phyloP scores from a whole-genome alignment of 208 protist genomes.

The Wallacemonas sp. region DNA sequence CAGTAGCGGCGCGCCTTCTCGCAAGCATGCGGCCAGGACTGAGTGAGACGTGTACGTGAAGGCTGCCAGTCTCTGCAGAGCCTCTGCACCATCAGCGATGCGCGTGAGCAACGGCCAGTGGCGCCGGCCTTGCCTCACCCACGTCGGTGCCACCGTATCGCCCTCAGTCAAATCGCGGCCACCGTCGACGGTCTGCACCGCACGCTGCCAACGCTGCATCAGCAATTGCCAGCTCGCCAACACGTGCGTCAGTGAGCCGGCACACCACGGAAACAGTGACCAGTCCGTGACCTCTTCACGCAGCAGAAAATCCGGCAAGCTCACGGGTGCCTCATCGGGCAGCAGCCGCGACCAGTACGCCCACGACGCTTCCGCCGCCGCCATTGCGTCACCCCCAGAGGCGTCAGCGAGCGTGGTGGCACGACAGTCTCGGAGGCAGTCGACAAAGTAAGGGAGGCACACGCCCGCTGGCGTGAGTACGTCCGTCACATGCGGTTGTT shows the following conservation, averaged over 20 bases:
- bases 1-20: background rate
- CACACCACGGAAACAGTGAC: conserved; percentile 2
- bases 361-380: background rate
- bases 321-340: background rate
- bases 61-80: background rate
- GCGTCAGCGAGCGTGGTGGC: background rate
- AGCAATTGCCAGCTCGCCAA: background rate
- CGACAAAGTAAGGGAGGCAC: background rate
- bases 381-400: no score
- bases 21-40: background rate
- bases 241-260: background rate
- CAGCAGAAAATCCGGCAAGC: background rate
- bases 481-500: background rate
- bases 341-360: background rate
- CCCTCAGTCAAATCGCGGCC: background rate
- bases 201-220: background rate
- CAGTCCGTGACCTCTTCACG: conserved; percentile 2
- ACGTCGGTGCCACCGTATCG: background rate
- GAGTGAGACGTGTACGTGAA: background rate
- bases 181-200: background rate
- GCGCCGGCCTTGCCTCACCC: background rate
- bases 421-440: background rate
- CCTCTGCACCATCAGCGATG: background rate
- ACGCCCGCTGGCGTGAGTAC: background rate
- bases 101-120: conserved; percentile 4